A percentile compares a stretch with the other conserved stretches of the same genome.
Conservation (phyloP, 177 flowering plant genomes). For the Vitis hybrid region DNA sequence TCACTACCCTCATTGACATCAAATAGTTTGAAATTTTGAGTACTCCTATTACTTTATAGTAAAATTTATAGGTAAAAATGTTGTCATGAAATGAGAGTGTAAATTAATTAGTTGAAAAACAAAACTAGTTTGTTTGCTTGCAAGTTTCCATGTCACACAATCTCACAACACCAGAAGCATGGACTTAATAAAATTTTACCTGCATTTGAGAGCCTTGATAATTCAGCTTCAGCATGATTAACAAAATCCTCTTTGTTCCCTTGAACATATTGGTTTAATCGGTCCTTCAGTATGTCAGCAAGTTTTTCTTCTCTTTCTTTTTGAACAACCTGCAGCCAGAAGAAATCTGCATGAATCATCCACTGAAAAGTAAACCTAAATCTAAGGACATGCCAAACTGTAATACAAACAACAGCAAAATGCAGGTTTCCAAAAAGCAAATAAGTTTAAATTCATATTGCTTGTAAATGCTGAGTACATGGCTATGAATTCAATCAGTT, state of each 20-base stretch:
- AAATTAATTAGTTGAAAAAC: too few species aligned
- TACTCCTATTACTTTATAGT: not conserved
- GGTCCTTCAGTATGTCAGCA: conserved; percentile 53
- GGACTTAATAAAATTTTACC: conserved; percentile 34
- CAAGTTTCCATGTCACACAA: not conserved
- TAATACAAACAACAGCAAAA: too few species aligned
- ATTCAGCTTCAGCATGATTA: conserved; percentile 77
- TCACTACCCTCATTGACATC: too few species aligned
- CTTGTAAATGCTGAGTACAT: too few species aligned
- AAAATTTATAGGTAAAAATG: too few species aligned
- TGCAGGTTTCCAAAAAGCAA: too few species aligned
- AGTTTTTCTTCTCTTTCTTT: conserved; percentile 96
- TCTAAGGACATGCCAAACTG: too few species aligned
- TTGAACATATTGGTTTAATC: conserved; percentile 77
- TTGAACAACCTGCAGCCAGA: conserved; percentile 61
- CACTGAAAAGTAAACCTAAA: too few species aligned
- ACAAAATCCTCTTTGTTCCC: conserved; percentile 73
- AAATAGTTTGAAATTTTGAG: not conserved
- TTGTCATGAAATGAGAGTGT: too few species aligned
- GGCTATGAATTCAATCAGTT: too few species aligned
- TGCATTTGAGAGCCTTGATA: conserved; percentile 78
- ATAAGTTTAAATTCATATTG: too few species aligned
- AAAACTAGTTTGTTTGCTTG: too few species aligned
- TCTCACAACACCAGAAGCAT: not conserved
- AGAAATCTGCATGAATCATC: not conserved